These are phyloP conservation scores for Aspergillus fijiensis DNA, from an alignment of 2,329 filamentous ascomycete genomes.

Conservation along the genomic window DNA sequence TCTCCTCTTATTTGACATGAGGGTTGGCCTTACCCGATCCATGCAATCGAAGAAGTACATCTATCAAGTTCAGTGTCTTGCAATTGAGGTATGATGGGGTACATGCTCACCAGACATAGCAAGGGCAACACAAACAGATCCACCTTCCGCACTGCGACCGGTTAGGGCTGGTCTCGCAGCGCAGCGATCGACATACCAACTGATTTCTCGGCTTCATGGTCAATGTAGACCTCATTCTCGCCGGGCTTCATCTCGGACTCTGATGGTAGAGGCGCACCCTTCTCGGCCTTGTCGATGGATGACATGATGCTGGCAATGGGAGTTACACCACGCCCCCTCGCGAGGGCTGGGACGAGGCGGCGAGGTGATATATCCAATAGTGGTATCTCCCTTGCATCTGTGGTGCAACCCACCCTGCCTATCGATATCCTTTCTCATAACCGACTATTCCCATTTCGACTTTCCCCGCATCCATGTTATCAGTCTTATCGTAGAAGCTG, in stretches of 20 bases:
- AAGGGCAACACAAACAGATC: slow-evolving; percentile 47
- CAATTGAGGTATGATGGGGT: neutral
- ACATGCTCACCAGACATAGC: slow-evolving; percentile 36
- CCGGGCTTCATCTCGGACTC: slow-evolving; percentile 24
- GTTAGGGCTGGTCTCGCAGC: neutral
- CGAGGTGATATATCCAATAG: slow-evolving; percentile 1
- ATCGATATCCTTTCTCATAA: no score
- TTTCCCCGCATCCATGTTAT: neutral
- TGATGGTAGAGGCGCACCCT: neutral
- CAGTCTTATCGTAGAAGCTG: neutral
- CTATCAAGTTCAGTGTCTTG: slow-evolving; percentile 7
- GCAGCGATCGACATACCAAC: slow-evolving; percentile 29
- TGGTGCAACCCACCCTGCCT: slow-evolving; percentile 11
- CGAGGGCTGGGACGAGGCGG: neutral
- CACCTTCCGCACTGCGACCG: slow-evolving; percentile 33
- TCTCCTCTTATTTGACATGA: no score
- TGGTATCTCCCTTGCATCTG: slow-evolving; percentile 20
- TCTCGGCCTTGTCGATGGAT: neutral
- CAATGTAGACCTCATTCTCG: slow-evolving; percentile 26
- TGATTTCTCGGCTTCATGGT: slow-evolving; percentile 33
- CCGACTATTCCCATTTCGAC: no score
- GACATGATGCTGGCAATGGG: neutral
- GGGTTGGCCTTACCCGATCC: slow-evolving; percentile 26
- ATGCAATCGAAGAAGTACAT: slow-evolving; percentile 43
- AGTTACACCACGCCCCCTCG: neutral